A percentile compares a stretch with the other conserved stretches of the same genome.
These are phyloP conservation scores for Heterobasidion occidentale DNA, from an alignment of 1,284 basidiomycete genomes.

Conservation along the genomic window DNA sequence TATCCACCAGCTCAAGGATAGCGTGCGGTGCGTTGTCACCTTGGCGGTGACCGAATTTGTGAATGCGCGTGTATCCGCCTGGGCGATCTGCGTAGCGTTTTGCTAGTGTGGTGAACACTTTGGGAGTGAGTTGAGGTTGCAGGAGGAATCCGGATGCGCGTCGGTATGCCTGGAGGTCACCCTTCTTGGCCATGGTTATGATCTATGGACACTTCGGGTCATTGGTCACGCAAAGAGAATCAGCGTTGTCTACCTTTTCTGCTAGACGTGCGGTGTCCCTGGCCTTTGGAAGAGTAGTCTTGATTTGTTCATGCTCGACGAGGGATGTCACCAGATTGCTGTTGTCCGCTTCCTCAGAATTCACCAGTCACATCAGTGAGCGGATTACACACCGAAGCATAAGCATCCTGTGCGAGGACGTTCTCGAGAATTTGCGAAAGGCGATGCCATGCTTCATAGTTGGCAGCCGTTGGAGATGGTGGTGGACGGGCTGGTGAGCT, in stretches of 20 bases:
- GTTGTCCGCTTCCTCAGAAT: slow-evolving; percentile 1
- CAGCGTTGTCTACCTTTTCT: slow-evolving; percentile 66
- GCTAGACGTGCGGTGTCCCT: slow-evolving; percentile 87
- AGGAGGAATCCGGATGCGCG: slow-evolving; percentile 74
- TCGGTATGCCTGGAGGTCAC: slow-evolving; percentile 53
- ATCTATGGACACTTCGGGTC: slow-evolving; percentile 42
- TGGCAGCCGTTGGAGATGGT: not conserved
- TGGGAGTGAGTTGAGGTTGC: slow-evolving; percentile 62
- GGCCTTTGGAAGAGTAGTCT: slow-evolving; percentile 95
- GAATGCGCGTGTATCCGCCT: slow-evolving; percentile 95
- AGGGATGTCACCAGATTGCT: slow-evolving; percentile 95
- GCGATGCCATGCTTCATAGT: slow-evolving; percentile 88
- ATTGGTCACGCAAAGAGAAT: not conserved
- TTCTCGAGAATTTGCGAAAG: slow-evolving; percentile 83
- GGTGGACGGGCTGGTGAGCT: not conserved
- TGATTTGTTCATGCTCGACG: slow-evolving; percentile 93
- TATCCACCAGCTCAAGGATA: slow-evolving; percentile 91
- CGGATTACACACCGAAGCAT: slow-evolving; percentile 64
- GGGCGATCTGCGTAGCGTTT: slow-evolving; percentile 77
- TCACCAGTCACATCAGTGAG: not conserved
- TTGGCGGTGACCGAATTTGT: slow-evolving; percentile 80
- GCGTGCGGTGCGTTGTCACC: slow-evolving; percentile 95
- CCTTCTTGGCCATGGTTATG: slow-evolving; percentile 84
- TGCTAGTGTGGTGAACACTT: slow-evolving; percentile 78
- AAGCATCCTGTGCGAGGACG: slow-evolving; percentile 79